Conservation (phyloP, 1,284 basidiomycete genomes). For the Trametes versicolor region DNA sequence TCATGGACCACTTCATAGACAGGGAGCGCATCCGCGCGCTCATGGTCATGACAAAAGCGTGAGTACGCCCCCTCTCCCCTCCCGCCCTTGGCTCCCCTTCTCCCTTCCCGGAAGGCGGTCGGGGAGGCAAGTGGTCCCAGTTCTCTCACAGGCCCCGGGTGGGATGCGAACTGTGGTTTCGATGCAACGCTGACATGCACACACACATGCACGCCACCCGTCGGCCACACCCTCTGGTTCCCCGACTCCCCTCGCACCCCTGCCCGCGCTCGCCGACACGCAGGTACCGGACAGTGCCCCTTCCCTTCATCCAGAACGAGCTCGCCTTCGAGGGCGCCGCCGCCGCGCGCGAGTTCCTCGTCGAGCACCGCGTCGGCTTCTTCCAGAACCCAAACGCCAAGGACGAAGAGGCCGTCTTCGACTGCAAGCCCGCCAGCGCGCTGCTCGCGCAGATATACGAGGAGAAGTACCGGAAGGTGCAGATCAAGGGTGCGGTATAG, state of each 20-base stretch:
- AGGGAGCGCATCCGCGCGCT: conserved; percentile 91
- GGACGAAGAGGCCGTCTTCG: conserved; percentile 69
- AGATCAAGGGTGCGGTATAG: conserved; percentile 70
- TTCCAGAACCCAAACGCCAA: conserved; percentile 73
- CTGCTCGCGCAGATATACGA: conserved; percentile 70
- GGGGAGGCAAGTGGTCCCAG: neutral
- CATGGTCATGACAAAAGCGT: conserved; percentile 93
- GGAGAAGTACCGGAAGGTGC: conserved; percentile 80
- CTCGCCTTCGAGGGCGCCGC: conserved; percentile 83
- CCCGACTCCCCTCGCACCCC: neutral
- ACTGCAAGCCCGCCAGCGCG: conserved; percentile 68
- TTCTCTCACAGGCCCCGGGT: neutral
- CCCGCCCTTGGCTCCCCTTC: conserved; percentile 6
- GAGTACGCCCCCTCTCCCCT: conserved; percentile 46
- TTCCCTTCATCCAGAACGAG: conserved; percentile 82
- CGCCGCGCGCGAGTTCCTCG: conserved; percentile 78
- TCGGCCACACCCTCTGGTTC: neutral
- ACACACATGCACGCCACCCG: neutral
- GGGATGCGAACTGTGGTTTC: neutral
- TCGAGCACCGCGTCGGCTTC: conserved; percentile 71
- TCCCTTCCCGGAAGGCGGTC: neutral
- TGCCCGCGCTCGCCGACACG: neutral
- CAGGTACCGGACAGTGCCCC: conserved; percentile 85
- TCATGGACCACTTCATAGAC: conserved; percentile 98
- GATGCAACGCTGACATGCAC: conserved; percentile 4